These are phyloP conservation scores for Starmerella bombicola DNA, from an alignment of 805 yeast genomes.

Conservation along the genomic window DNA sequence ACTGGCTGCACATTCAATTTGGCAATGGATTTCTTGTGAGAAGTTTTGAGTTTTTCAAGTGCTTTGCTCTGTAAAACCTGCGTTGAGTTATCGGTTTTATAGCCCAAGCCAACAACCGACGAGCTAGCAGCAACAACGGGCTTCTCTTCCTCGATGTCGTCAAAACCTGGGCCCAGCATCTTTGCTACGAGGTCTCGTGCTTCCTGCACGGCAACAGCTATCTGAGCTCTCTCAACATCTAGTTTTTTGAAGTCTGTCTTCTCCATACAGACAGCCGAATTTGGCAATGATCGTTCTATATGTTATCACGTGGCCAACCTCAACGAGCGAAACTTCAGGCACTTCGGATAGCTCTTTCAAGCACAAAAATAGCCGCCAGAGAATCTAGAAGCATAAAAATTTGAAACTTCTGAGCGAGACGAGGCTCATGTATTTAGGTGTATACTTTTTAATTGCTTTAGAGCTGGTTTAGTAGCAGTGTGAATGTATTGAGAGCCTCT, in stretches of 20 bases:
- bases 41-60: constrained; percentile 4
- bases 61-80: constrained; percentile 8
- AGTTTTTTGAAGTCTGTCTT: constrained; percentile 15
- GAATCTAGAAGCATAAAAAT: too few species aligned
- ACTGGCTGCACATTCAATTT: not conserved
- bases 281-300: too few species aligned
- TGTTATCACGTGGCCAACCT: too few species aligned
- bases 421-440: too few species aligned
- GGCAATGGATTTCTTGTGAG: constrained; percentile 1
- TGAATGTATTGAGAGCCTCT: too few species aligned
- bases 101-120: constrained; percentile 15
- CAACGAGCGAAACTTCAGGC: too few species aligned
- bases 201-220: constrained; percentile 15
- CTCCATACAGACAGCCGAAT: not conserved
- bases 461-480: too few species aligned
- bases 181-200: constrained; percentile 18
- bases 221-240: constrained; percentile 20
- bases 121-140: not conserved
- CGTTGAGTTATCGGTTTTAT: not conserved
- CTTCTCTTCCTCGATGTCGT: constrained; percentile 7
- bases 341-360: too few species aligned
- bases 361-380: too few species aligned
- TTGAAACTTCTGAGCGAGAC: too few species aligned
- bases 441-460: too few species aligned
- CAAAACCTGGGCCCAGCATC: constrained; percentile 18